A percentile compares a stretch with the other conserved stretches of the same genome.
Evolutionary conservation across 768 basidiomycete genomes (phyloP).

Genomic region (Agaricus sinodeliciosus): DNA sequence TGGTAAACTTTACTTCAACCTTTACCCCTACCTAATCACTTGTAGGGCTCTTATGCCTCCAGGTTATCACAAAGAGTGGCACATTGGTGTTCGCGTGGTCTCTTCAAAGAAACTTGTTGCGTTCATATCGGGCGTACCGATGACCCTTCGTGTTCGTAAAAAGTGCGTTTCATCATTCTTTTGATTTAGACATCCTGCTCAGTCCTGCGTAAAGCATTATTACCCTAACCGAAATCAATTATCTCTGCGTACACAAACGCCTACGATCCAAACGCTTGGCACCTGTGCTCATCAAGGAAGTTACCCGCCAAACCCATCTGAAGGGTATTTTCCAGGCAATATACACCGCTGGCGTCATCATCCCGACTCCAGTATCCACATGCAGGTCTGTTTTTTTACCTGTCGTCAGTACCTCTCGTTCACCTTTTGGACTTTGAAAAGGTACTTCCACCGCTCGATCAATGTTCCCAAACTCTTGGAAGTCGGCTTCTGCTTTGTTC

Average conservation of each 20-base stretch:
- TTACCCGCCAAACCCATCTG: constrained; percentile 88
- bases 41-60: constrained; percentile 90
- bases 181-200: not conserved
- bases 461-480: constrained; percentile 92
- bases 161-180: constrained; percentile 47
- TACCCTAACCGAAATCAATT: constrained; percentile 87
- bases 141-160: constrained; percentile 76
- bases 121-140: constrained; percentile 91
- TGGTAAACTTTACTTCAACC: constrained; percentile 8
- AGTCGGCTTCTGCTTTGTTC: constrained; percentile 82
- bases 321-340: constrained; percentile 93
- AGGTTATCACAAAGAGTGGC: constrained; percentile 92
- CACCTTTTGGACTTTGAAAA: constrained; percentile 21
- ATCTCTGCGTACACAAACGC: constrained; percentile 97
- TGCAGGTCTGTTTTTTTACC: constrained; percentile 51
- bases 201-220: constrained; percentile 43
- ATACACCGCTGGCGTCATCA: constrained; percentile 89
- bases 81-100: constrained; percentile 87
- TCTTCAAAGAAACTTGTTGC: constrained; percentile 92
- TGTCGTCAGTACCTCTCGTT: not conserved
- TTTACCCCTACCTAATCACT: not conserved
- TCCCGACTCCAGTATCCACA: constrained; percentile 89
- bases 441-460: constrained; percentile 88
- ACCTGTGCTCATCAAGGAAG: constrained; percentile 95
- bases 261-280: constrained; percentile 90